Percentiles rank a stretch among this genome's conserved stretches.
Conservation (phyloP, 257 asterid species). For the Solanum tacnaense region DNA sequence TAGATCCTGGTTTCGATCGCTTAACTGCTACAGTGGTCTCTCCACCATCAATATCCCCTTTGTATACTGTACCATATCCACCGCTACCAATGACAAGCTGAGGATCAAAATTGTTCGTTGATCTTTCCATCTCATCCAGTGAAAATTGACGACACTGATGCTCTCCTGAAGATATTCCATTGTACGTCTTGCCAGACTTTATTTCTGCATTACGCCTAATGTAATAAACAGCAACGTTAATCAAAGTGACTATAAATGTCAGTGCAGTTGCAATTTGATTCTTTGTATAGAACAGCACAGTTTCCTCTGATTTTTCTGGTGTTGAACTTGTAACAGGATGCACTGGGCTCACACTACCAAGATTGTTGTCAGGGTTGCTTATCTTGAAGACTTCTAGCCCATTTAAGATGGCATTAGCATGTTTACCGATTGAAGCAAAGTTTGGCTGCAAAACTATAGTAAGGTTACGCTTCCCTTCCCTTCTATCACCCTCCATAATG, state of each 20-base stretch:
- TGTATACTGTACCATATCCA: slow-evolving; percentile 62
- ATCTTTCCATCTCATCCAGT: slow-evolving; percentile 38
- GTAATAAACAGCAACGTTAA: slow-evolving; percentile 32
- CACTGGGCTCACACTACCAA: slow-evolving; percentile 21
- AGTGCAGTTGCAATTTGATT: slow-evolving; percentile 16
- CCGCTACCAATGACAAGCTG: slow-evolving; percentile 46
- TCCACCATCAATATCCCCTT: slow-evolving; percentile 47
- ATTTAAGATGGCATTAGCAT: slow-evolving; percentile 17
- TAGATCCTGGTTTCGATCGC: slow-evolving; percentile 31
- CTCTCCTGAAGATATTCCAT: slow-evolving; percentile 9
- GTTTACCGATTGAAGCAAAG: not conserved
- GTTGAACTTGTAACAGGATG: not conserved
- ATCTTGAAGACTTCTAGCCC: slow-evolving; percentile 57
- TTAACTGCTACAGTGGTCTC: slow-evolving; percentile 43
- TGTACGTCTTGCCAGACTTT: slow-evolving; percentile 16
- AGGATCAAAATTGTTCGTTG: slow-evolving; percentile 42
- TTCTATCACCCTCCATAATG: slow-evolving; percentile 51
- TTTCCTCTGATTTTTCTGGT: slow-evolving; percentile 5
- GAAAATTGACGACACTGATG: slow-evolving; percentile 46
- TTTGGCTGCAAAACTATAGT: slow-evolving; percentile 31
- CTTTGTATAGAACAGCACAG: not conserved
- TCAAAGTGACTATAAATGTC: slow-evolving; percentile 23
- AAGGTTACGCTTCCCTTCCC: slow-evolving; percentile 22
- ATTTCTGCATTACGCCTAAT: slow-evolving; percentile 25
- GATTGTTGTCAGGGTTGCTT: slow-evolving; percentile 60